Conservation (phyloP, 768 basidiomycete species). For the Exsudoporus frostii region DNA sequence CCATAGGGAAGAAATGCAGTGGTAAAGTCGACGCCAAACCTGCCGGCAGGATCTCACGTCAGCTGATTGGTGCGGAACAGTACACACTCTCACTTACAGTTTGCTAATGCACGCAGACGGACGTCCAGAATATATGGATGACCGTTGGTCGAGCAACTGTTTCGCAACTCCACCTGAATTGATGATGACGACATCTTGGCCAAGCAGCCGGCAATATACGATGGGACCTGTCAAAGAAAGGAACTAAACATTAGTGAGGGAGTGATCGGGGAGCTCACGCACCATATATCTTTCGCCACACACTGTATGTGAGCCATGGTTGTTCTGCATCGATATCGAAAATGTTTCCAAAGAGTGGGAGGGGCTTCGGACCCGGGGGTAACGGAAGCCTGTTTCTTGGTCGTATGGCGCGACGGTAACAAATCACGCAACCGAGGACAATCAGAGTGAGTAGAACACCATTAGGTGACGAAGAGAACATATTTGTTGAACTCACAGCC, state of each 20-base stretch:
- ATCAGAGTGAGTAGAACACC: conserved; percentile 8
- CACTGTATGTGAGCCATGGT: conserved; percentile 29
- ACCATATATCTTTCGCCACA: conserved; percentile 30
- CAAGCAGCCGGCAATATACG: conserved; percentile 26
- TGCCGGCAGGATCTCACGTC: conserved; percentile 1
- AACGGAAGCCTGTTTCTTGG: conserved; percentile 8
- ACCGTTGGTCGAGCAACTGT: conserved; percentile 30
- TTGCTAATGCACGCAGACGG: conserved; percentile 21
- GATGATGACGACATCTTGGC: conserved; percentile 26
- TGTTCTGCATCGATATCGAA: conserved; percentile 20
- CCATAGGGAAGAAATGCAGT: conserved; percentile 30
- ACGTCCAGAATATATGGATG: conserved; percentile 28
- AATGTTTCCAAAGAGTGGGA: conserved; percentile 25
- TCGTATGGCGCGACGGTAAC: conserved; percentile 4
- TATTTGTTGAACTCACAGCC: conserved; percentile 2
- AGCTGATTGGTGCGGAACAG: neutral
- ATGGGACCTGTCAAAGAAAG: conserved; percentile 23
- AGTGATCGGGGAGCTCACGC: neutral
- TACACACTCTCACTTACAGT: conserved; percentile 11
- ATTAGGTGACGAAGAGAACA: conserved; percentile 6
- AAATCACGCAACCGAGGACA: conserved; percentile 11
- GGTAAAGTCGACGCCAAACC: conserved; percentile 29
- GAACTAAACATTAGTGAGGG: neutral
- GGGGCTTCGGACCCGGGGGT: conserved; percentile 24
- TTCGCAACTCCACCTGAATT: conserved; percentile 26